Conservation (phyloP, 2,329 filamentous ascomycete genomes). For the Arthroderma sp. region DNA sequence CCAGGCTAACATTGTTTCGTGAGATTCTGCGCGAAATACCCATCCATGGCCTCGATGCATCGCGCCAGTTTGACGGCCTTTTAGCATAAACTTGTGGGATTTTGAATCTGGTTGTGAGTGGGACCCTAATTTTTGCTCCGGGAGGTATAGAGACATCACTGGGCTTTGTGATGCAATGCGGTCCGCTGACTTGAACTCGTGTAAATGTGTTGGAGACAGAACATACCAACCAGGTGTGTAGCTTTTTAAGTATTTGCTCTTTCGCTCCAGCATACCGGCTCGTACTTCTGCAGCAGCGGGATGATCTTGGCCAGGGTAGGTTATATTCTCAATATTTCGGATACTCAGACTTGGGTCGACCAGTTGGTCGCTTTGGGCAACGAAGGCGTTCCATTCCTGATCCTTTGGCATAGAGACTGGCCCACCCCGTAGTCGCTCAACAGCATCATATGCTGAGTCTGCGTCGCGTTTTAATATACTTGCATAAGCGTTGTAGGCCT, state of each 20-base stretch:
- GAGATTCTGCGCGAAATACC: conserved; percentile 54
- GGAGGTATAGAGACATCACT: conserved; percentile 90
- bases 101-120: conserved; percentile 70
- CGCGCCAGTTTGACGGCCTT: conserved; percentile 81
- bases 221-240: conserved; percentile 97
- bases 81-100: conserved; percentile 96
- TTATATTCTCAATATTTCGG: conserved; percentile 65
- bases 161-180: conserved; percentile 69
- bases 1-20: conserved; percentile 96
- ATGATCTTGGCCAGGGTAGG: conserved; percentile 83
- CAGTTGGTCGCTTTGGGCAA: conserved; percentile 69
- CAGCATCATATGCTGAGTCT: conserved; percentile 61
- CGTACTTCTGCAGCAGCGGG: conserved; percentile 72
- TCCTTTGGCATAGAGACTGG: conserved; percentile 91
- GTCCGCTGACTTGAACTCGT: conserved; percentile 98
- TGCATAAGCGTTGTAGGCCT: conserved; percentile 88
- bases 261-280: conserved; percentile 83
- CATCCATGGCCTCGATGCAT: conserved; percentile 71
- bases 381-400: conserved; percentile 75
- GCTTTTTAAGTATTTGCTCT: conserved; percentile 97
- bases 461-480: conserved; percentile 85
- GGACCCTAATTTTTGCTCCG: conserved; percentile 88
- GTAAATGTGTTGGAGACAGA: conserved; percentile 85
- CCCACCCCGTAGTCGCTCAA: conserved; percentile 69
- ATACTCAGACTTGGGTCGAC: conserved; percentile 73